Evolutionary conservation across 2,329 filamentous ascomycete genomes (phyloP), one percentile per base, ranked within the genome.

Genomic region (Epichloe glyceriae): DNA sequence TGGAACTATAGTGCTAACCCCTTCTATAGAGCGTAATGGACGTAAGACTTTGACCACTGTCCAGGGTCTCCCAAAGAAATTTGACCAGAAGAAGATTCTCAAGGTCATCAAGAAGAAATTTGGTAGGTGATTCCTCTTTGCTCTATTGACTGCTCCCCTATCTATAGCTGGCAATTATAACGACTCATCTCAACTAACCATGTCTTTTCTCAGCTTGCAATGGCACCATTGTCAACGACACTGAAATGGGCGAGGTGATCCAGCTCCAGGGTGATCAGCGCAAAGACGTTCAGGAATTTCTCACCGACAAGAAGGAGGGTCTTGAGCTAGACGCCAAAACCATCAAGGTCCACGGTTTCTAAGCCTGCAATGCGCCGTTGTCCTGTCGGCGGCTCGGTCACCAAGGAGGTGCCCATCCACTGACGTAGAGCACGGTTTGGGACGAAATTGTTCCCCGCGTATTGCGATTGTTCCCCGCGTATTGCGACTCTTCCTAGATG

Each of bases 51-150:
- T 98, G 86, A 98, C 93, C 65, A 98, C 93, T 65, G 90, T 98
- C 67, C 91, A 97, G 82, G 93, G 93, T 74, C 84, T 98, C 66
- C 91, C 93, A 58, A 93, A 93, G 79, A 96, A 97, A 71, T 97
- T 96, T 68, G 91, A 96, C 75, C 89, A 93, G 74, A 97, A 96
- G 83, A 96, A 96, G 78, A 96, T 98, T 70, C 84, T 98, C 66
- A 96, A 96, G 79, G 90, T 95, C 73, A 95, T 97, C 79, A 97
- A 97, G 85, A 97, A 97, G 83, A 93, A 95, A 71, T 97, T 97
- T 67, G 86, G 85, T 89, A 79, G 56, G 82, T 64, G 2, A 5
- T n/a, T 6, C 38, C 15, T 26, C 30, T 37, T 43, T 8, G 3
- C 3, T 6, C 3, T 2, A n/a, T 15, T 7, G 33, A 15, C 42